Percentiles rank a stretch among this genome's conserved stretches.
phyloP scores from a whole-genome alignment of 306 rosid species.

The Glycine soja region DNA sequence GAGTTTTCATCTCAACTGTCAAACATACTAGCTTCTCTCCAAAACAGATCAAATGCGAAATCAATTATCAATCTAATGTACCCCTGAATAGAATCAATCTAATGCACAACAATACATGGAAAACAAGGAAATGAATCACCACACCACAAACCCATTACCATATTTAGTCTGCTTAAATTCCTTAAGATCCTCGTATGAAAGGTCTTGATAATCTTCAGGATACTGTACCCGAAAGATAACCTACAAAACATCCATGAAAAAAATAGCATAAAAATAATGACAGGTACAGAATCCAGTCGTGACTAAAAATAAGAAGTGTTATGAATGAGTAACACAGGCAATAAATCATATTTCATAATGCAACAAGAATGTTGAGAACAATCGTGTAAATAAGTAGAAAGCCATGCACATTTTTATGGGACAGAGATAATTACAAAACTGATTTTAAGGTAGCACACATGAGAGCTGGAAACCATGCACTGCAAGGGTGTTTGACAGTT shows the following conservation, averaged over 20 bases:
- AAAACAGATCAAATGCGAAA: not conserved
- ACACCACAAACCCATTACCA: constrained; percentile 66
- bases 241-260: constrained; percentile 60
- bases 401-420: not conserved
- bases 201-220: constrained; percentile 93
- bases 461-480: constrained; percentile 8
- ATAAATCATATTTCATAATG: constrained; percentile 40
- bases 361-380: constrained; percentile 41
- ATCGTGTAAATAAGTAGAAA: constrained; percentile 8
- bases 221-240: constrained; percentile 95
- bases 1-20: not conserved
- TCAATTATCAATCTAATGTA: constrained; percentile 8
- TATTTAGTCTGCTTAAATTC: constrained; percentile 98
- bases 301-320: not conserved
- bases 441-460: constrained; percentile 29
- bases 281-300: constrained; percentile 5
- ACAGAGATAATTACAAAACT: constrained; percentile 35
- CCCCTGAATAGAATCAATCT: constrained; percentile 3
- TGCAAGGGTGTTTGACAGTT: constrained; percentile 19
- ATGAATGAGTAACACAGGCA: not conserved
- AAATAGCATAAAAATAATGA: constrained; percentile 27
- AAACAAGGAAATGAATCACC: constrained; percentile 40
- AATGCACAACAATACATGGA: constrained; percentile 10
- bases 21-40: not conserved
- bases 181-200: constrained; percentile 91